These are phyloP conservation scores for Meredithiella fracta DNA, from an alignment of 2,329 filamentous ascomycete species.

Conservation along the genomic window DNA sequence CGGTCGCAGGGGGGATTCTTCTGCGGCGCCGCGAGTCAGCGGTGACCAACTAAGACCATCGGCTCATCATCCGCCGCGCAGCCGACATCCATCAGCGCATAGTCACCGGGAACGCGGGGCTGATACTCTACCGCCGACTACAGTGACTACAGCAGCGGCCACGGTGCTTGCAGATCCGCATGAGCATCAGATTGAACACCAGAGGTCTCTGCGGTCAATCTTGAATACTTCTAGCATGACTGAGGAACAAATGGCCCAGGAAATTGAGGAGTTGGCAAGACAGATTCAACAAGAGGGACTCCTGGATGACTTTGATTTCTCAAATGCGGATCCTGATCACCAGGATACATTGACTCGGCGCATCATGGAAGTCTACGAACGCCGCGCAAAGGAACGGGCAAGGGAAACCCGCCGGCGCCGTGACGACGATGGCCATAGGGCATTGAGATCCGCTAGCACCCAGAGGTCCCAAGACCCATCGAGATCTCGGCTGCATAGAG, in stretches of 20 bases:
- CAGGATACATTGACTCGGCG: constrained; percentile 82
- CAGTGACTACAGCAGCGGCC: background rate
- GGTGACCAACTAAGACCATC: constrained; percentile 25
- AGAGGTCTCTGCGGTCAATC: constrained; percentile 71
- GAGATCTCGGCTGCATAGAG: constrained; percentile 18
- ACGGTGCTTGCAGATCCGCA: constrained; percentile 16
- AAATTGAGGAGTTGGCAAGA: constrained; percentile 77
- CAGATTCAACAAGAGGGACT: constrained; percentile 81
- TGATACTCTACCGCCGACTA: background rate
- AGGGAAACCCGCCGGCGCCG: constrained; percentile 18
- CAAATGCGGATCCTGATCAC: constrained; percentile 66
- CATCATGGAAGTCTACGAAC: constrained; percentile 75
- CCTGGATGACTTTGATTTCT: constrained; percentile 72
- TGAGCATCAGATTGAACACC: constrained; percentile 58
- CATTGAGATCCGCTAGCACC: constrained; percentile 19
- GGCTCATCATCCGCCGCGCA: constrained; percentile 15
- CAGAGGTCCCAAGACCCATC: constrained; percentile 8
- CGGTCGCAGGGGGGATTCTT: constrained; percentile 10
- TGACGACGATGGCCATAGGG: constrained; percentile 13
- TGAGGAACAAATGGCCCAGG: constrained; percentile 63
- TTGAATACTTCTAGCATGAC: constrained; percentile 67
- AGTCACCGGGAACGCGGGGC: background rate
- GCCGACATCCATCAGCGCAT: constrained; percentile 4
- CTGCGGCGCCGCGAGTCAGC: constrained; percentile 14
- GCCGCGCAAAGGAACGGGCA: constrained; percentile 46